Evolutionary conservation across 768 basidiomycete genomes (phyloP).

Genomic region (Mycena filopes): DNA sequence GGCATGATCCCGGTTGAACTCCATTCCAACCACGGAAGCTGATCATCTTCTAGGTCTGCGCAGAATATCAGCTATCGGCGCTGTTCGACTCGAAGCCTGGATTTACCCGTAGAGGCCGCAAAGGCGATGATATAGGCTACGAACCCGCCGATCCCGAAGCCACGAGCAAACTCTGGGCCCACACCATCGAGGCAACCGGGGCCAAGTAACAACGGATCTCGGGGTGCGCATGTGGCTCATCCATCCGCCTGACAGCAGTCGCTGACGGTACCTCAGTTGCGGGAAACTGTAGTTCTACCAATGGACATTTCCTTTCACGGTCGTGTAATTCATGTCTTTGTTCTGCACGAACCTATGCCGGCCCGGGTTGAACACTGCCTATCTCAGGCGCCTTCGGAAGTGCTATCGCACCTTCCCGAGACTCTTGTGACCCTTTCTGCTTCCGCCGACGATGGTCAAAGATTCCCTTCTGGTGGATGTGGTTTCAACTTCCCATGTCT

Average conservation of each 20-base stretch:
- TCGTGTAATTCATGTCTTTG: background rate
- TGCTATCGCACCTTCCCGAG: too few relatives aligned
- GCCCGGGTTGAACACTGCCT: too few relatives aligned
- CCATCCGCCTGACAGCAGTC: too few relatives aligned
- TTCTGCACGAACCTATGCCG: too few relatives aligned
- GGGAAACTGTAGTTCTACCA: constrained; percentile 6
- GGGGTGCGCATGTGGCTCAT: background rate
- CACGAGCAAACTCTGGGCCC: constrained; percentile 34
- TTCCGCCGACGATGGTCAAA: too few relatives aligned
- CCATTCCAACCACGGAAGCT: background rate
- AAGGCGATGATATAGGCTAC: constrained; percentile 37
- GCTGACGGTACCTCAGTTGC: background rate
- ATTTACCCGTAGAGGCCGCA: constrained; percentile 28
- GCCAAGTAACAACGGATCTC: background rate
- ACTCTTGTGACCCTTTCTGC: too few relatives aligned
- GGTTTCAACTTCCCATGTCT: background rate
- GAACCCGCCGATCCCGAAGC: constrained; percentile 15
- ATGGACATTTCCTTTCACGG: background rate
- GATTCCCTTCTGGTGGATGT: background rate
- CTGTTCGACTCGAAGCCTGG: constrained; percentile 28
- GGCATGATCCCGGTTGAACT: constrained; percentile 8
- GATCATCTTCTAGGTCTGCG: constrained; percentile 20
- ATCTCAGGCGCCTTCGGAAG: too few relatives aligned
- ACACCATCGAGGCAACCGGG: constrained; percentile 31
- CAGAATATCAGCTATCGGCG: constrained; percentile 32